A percentile compares a stretch with the other conserved stretches of the same genome.
phyloP scores from a whole-genome alignment of 2,329 filamentous ascomycete species.

The Eutypa lata region DNA sequence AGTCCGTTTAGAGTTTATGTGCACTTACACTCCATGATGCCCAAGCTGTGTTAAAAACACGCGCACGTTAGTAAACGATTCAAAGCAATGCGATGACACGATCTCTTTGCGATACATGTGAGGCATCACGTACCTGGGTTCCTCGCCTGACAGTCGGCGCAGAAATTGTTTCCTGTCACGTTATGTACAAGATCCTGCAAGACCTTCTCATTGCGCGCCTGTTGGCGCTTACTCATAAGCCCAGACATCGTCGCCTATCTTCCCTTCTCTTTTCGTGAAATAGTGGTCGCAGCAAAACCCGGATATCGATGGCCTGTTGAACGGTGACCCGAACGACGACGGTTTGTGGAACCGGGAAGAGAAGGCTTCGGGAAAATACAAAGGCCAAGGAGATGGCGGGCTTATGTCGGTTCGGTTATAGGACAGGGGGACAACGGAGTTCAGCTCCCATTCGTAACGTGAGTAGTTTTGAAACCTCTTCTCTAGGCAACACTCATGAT shows the following conservation, averaged over 20 bases:
- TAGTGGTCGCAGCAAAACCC: neutral
- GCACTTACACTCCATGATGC: slow-evolving; percentile 88
- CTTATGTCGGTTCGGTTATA: slow-evolving; percentile 1
- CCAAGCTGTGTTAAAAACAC: slow-evolving; percentile 62
- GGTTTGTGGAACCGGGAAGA: neutral
- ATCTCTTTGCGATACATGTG: too few relatives aligned
- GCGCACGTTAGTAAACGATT: slow-evolving; percentile 24
- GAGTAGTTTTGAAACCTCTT: neutral
- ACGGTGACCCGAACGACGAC: neutral
- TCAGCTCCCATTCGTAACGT: neutral
- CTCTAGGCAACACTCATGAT: neutral
- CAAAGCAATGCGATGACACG: neutral
- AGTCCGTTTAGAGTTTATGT: neutral
- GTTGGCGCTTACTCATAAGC: slow-evolving; percentile 88
- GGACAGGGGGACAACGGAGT: neutral
- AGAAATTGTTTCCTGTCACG: slow-evolving; percentile 83
- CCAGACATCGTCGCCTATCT: slow-evolving; percentile 56
- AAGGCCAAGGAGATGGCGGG: neutral
- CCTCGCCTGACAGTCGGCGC: slow-evolving; percentile 86
- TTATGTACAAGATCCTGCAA: slow-evolving; percentile 85
- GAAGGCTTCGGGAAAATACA: neutral
- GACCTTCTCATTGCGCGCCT: slow-evolving; percentile 91
- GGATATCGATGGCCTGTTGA: neutral
- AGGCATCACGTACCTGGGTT: slow-evolving; percentile 72
- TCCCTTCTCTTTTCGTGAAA: neutral